Evolutionary conservation across 1,139 yeast genomes (phyloP), one percentile per base, ranked within the genome.

Genomic region (Sugiyamaella grinbergsii): DNA sequence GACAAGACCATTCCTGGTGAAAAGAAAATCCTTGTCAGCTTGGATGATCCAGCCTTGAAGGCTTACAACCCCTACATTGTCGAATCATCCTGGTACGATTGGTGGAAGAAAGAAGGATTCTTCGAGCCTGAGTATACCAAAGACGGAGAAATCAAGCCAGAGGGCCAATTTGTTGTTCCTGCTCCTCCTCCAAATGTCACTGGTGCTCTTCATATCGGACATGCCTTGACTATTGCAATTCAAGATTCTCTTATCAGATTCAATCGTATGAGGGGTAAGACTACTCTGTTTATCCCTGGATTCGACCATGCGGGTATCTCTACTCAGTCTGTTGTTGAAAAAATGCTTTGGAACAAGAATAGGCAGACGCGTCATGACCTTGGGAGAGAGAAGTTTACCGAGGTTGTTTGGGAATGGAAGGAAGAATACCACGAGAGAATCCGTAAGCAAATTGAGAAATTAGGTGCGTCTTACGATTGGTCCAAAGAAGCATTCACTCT

Each of bases 231-330:
- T 18, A 89, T 91, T 57, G 78, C 98, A 41, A 86, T 93, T 66
- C 99, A 93, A 75, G 99, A 93, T 71, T 73, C 98, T 33, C 79
- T 93, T 67, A 83, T 90, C 58, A 82, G 99, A 73, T 93, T 81
- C 78, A 82, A 94, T 77, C 85, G 98, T 77, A 93, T 93, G 98
- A 85, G 84, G 72, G 98, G 98, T 50, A 88, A 87, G 72, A 90
- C 98, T 47, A 91, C 93, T 18, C 76, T 93, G 58, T 94, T 86
- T 71, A 71, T 93, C 57, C 98, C 98, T 47, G 99, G 99, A 40
- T 93, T 93, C 65, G 98, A 93, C 71, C 99, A 93, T 68, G 98
- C 98, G 24, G 99, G 99, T 78, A 91, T 93, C 71, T 95, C 97
- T 42, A 94, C 98, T 18, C 99, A 93, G 72, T 88, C 97, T 20